Percentiles rank a stretch among this genome's conserved stretches.
Conservation (phyloP, 2,329 filamentous ascomycete genomes). For the Sarocladium oryzae region DNA sequence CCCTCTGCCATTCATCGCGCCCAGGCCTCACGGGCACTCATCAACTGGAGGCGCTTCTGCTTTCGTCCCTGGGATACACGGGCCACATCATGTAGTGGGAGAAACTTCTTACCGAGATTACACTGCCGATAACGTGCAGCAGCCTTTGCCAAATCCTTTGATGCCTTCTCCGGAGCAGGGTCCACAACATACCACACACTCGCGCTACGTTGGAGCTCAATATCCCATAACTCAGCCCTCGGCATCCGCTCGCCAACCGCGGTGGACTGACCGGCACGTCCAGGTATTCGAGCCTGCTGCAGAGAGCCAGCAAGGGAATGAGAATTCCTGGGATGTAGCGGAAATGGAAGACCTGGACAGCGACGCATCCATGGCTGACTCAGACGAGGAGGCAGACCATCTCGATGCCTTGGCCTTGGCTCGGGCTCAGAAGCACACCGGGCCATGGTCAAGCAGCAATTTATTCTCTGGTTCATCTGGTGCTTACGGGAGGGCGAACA, state of each 20-base stretch:
- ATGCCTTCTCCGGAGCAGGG: not conserved
- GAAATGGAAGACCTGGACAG: constrained; percentile 33
- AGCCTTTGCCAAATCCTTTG: not conserved
- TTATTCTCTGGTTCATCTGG: constrained; percentile 20
- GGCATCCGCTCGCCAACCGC: not conserved
- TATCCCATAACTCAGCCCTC: not conserved
- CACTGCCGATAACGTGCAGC: not conserved
- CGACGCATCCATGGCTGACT: constrained; percentile 55
- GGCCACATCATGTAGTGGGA: not conserved
- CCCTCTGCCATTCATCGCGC: constrained; percentile 38
- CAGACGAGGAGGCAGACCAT: constrained; percentile 46
- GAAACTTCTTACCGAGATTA: not conserved
- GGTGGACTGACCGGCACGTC: not conserved
- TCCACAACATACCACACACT: not conserved
- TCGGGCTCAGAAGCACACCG: not conserved
- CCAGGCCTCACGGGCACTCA: constrained; percentile 33
- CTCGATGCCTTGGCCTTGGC: constrained; percentile 13
- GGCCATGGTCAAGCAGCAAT: not conserved
- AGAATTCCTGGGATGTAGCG: not conserved
- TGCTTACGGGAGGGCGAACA: not conserved
- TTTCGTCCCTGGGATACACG: not conserved
- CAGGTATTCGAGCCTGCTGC: too few relatives aligned
- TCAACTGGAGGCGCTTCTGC: not conserved
- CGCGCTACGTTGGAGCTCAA: not conserved
- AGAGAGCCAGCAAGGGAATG: not conserved